phyloP scores from a whole-genome alignment of 2,329 filamentous ascomycete genomes.

The Chaetomiaceae sp. region DNA sequence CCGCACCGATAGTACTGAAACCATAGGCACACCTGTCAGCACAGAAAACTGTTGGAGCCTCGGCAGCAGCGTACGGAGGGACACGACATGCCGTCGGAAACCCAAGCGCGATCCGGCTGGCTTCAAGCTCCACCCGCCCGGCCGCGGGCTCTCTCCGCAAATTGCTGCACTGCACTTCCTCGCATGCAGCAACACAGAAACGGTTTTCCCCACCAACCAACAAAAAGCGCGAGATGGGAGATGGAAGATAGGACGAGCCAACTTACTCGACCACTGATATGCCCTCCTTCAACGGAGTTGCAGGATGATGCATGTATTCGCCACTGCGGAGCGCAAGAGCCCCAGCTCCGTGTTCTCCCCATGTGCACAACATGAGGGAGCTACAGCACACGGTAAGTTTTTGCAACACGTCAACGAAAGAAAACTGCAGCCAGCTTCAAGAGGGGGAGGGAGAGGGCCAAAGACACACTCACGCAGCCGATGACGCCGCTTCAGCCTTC shows the following conservation, averaged over 20 bases:
- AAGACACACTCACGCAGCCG: constrained; percentile 40
- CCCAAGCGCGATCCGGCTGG: background rate
- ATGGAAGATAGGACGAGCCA: constrained; percentile 6
- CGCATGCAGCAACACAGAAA: constrained; percentile 1
- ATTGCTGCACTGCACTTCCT: background rate
- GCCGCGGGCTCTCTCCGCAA: background rate
- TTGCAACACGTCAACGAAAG: background rate
- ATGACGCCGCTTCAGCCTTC: constrained; percentile 37
- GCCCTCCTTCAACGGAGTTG: constrained; percentile 33
- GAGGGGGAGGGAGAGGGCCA: background rate
- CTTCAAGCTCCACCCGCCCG: constrained; percentile 1
- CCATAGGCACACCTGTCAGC: constrained; percentile 13
- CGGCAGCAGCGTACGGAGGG: background rate
- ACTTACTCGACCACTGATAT: constrained; percentile 58
- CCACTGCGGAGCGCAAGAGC: constrained; percentile 38
- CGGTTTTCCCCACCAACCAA: background rate
- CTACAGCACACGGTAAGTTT: constrained; percentile 27
- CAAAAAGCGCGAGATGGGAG: background rate
- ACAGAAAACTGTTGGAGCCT: background rate
- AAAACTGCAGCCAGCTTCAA: background rate
- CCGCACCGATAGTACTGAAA: constrained; percentile 64
- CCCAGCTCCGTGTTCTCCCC: constrained; percentile 44
- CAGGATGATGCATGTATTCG: constrained; percentile 40
- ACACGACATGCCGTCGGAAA: background rate
- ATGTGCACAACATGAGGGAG: constrained; percentile 40